phyloP scores from a whole-genome alignment of 2,329 filamentous ascomycete species.

The Cryphonectria parasitica region DNA sequence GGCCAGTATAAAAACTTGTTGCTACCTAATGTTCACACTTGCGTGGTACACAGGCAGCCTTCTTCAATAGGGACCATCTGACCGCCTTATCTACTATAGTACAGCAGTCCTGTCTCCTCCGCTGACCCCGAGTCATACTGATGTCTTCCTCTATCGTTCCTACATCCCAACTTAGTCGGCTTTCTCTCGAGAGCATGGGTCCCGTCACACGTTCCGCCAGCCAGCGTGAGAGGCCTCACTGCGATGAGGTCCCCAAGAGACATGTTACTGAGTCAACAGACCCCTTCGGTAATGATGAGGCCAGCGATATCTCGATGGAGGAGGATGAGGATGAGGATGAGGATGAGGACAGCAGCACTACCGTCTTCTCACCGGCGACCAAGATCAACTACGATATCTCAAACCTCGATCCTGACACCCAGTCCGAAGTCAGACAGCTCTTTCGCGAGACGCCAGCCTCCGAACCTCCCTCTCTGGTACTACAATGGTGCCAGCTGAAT shows the following conservation, averaged over 20 bases:
- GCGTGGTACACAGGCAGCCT: background rate
- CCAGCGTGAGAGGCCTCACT: constrained; percentile 33
- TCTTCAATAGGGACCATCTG: background rate
- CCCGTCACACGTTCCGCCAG: constrained; percentile 39
- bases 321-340: constrained; percentile 40
- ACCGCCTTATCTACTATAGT: background rate
- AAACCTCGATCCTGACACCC: constrained; percentile 43
- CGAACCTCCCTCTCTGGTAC: constrained; percentile 52
- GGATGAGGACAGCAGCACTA: constrained; percentile 23
- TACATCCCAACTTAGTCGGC: constrained; percentile 43
- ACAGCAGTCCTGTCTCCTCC: background rate
- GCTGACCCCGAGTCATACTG: background rate
- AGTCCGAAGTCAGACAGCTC: constrained; percentile 46
- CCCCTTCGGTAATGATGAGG: constrained; percentile 34
- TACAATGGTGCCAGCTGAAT: constrained; percentile 54
- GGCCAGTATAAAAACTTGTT: constrained; percentile 7
- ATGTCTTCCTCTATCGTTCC: constrained; percentile 41
- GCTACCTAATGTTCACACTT: constrained; percentile 2
- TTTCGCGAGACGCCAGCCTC: constrained; percentile 40
- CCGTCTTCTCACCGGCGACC: constrained; percentile 41
- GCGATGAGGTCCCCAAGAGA: constrained; percentile 31
- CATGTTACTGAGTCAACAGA: constrained; percentile 25
- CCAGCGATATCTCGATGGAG: constrained; percentile 22
- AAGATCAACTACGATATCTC: constrained; percentile 45
- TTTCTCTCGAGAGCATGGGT: constrained; percentile 47